Evolutionary conservation across 176 grass and related monocot species (phyloP).

Genomic region (barley (Hordeum vulgare)): MorexV3_pseudomolecules_assembly NC_058523.1:388667331-388667830

Average conservation of each 20-base stretch:
- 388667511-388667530: background rate
- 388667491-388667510: slow-evolving; percentile 2
- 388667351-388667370: too few species aligned
- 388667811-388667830: slow-evolving; percentile 29
- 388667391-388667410: too few species aligned
- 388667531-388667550: background rate
- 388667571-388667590: background rate
- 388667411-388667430: too few species aligned
- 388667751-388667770: slow-evolving; percentile 64
- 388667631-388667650: background rate
- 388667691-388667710: slow-evolving; percentile 14
- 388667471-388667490: background rate
- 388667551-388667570: background rate
- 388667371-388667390: too few species aligned
- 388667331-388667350: too few species aligned
- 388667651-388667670: slow-evolving; percentile 37
- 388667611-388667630: background rate
- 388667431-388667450: too few species aligned
- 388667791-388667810: slow-evolving; percentile 22
- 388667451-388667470: background rate
- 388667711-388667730: slow-evolving; percentile 15
- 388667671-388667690: slow-evolving; percentile 38
- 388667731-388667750: slow-evolving; percentile 53
- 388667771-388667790: slow-evolving; percentile 19
- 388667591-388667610: background rate